Evolutionary conservation across 345 rosid genomes (phyloP), one percentile per base, ranked within the genome.

Genomic region (Chamaenerion angustifolium): DNA sequence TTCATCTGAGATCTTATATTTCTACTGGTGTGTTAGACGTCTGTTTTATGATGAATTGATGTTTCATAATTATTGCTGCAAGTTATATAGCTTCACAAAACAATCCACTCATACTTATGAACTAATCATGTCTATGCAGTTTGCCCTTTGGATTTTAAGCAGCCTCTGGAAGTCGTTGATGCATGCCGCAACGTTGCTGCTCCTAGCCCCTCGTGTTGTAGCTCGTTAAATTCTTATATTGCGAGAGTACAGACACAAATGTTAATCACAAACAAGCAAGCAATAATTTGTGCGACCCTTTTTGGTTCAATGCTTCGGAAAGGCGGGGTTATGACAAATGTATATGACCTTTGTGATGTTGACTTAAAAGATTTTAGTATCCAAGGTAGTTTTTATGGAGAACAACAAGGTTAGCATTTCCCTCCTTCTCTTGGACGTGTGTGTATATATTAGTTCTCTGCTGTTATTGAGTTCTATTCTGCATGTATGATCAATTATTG

Each of bases 281-380:
- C 98, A 40, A 87, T 92, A 54, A 76, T 83, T 35, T 92, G 98
- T 72, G 89, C 98, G 18, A 76, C 88, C 25, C 64, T 68, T 51
- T 75, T 92, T 44, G 98, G 98, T 43, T 75, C 96, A 37, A 71
- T 83, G 77, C 66, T 92, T 54, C 59, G 83, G 18, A 84, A 80
- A 71, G 87, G 79, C 12, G 96, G 96, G 59, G 93, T 92, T 58
- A 73, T 87, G 80, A 70, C 89, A 52, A 78, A 92, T 67, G 66
- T 92, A 31, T 92, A 83, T 71, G 87, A 87, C 67, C 95, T 83
- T 61, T 92, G 98, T 72, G 95, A 87, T 45, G 82, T 92, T 49
- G 95, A 87, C 79, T 74, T 87, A 70, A 90, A 87, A 78, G 95
- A 90, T 73, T 90, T 83, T 56, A 86, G 96, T 59, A 75, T 87